phyloP scores from a whole-genome alignment of 2,329 filamentous ascomycete genomes.

The Penicillium sp. region DNA sequence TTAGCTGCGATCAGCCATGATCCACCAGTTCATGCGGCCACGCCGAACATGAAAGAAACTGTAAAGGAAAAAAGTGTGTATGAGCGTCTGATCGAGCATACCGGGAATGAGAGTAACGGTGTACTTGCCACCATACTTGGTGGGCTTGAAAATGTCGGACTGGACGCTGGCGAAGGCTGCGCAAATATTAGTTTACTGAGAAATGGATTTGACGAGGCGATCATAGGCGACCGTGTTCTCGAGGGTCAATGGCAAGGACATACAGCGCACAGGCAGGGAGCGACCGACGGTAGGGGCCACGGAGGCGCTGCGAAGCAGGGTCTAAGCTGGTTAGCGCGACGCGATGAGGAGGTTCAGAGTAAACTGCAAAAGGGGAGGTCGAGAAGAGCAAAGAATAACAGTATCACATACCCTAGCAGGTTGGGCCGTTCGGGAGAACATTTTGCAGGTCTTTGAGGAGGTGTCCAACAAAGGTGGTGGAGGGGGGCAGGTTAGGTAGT shows the following conservation, averaged over 20 bases:
- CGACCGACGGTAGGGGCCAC: conserved; percentile 52
- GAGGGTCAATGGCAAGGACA: conserved; percentile 23
- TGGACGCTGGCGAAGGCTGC: conserved; percentile 76
- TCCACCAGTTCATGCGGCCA: too few species aligned
- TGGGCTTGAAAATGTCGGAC: conserved; percentile 97
- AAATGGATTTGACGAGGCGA: not conserved
- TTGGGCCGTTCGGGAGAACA: conserved; percentile 48
- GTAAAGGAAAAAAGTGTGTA: too few species aligned
- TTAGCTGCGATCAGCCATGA: too few species aligned
- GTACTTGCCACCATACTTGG: conserved; percentile 99
- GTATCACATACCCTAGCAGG: conserved; percentile 48
- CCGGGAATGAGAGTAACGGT: conserved; percentile 97
- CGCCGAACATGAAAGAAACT: not conserved
- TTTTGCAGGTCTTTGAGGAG: conserved; percentile 24
- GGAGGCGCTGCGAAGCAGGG: conserved; percentile 60
- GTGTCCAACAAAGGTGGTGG: conserved; percentile 16
- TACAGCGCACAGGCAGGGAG: conserved; percentile 60
- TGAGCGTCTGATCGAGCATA: conserved; percentile 45
- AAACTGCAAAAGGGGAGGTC: conserved; percentile 48
- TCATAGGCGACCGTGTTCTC: not conserved
- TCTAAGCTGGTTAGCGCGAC: conserved; percentile 51
- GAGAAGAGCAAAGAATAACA: conserved; percentile 47
- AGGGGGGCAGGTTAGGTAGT: too few species aligned
- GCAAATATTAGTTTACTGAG: conserved; percentile 23
- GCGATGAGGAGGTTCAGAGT: conserved; percentile 2